Evolutionary conservation across 345 rosid genomes (phyloP).

Genomic region (Salix brachista): DNA sequence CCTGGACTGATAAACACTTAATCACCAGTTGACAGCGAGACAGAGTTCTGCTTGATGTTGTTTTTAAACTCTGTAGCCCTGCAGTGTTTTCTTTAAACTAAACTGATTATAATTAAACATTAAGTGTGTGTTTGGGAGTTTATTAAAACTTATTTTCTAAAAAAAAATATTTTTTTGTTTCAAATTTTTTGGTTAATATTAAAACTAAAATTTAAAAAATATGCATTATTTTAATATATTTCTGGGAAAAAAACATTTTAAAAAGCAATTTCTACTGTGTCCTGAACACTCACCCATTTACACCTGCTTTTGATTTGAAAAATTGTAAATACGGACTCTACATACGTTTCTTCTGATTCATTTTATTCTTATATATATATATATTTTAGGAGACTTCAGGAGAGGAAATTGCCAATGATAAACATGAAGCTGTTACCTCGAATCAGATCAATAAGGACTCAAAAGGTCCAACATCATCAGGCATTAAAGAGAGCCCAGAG

Average conservation of each 20-base stretch:
- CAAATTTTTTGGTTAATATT: no score
- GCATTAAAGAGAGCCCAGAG: constrained; percentile 25
- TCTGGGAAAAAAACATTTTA: no score
- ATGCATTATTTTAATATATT: no score
- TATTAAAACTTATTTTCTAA: no score
- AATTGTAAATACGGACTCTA: background rate
- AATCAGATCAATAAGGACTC: constrained; percentile 13
- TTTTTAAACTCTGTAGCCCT: background rate
- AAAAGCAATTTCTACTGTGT: no score
- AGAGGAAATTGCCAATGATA: constrained; percentile 14
- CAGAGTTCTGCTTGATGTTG: background rate
- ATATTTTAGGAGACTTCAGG: constrained; percentile 23
- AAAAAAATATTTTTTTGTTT: no score
- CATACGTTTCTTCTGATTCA: background rate
- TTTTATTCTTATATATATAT: constrained; percentile 6
- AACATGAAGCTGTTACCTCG: constrained; percentile 18
- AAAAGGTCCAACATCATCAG: constrained; percentile 26
- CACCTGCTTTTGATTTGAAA: background rate
- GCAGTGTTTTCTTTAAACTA: background rate
- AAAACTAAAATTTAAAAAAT: no score
- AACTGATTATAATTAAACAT: background rate
- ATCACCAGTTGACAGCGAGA: background rate
- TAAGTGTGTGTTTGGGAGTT: no score
- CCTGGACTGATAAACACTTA: background rate
- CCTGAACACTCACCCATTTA: no score